Percentiles rank a stretch among this genome's conserved stretches.
Evolutionary conservation across 2,329 filamentous ascomycete genomes (phyloP).

Genomic region (Fusarium odoratissimum): DNA sequence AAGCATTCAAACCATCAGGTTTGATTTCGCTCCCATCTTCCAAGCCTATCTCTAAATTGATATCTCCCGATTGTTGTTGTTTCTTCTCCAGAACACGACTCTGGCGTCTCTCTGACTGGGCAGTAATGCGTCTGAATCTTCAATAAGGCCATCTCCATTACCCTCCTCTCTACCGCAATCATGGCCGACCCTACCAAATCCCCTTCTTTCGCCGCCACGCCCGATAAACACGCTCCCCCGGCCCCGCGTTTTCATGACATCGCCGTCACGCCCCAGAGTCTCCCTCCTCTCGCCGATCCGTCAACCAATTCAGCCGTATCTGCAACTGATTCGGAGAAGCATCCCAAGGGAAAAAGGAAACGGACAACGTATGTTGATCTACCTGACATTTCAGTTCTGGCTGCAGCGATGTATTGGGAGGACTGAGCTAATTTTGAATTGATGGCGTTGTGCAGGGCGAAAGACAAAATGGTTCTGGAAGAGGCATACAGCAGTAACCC

Average conservation of each 20-base stretch:
- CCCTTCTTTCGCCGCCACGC: constrained; percentile 36
- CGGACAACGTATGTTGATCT: constrained; percentile 65
- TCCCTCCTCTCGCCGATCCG: constrained; percentile 39
- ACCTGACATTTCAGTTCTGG: not conserved
- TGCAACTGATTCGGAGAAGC: constrained; percentile 52
- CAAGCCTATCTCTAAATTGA: not conserved
- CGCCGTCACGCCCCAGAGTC: constrained; percentile 38
- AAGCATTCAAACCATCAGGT: not conserved
- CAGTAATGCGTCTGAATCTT: constrained; percentile 44
- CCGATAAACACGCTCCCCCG: constrained; percentile 42
- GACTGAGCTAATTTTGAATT: constrained; percentile 36
- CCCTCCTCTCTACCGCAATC: constrained; percentile 37
- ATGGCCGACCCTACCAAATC: constrained; percentile 43
- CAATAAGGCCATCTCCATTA: constrained; percentile 44
- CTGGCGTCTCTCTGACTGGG: constrained; percentile 30
- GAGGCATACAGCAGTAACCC: constrained; percentile 85
- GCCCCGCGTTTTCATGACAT: constrained; percentile 42
- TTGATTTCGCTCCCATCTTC: not conserved
- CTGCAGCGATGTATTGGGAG: not conserved
- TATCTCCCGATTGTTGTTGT: constrained; percentile 3
- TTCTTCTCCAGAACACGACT: constrained; percentile 14
- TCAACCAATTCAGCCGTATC: constrained; percentile 19
- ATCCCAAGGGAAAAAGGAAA: constrained; percentile 72
- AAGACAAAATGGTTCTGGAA: constrained; percentile 91
- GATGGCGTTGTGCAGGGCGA: constrained; percentile 67